Conservation (phyloP, 495 filamentous ascomycete species). For the Trypethelium eluteriae region DNA sequence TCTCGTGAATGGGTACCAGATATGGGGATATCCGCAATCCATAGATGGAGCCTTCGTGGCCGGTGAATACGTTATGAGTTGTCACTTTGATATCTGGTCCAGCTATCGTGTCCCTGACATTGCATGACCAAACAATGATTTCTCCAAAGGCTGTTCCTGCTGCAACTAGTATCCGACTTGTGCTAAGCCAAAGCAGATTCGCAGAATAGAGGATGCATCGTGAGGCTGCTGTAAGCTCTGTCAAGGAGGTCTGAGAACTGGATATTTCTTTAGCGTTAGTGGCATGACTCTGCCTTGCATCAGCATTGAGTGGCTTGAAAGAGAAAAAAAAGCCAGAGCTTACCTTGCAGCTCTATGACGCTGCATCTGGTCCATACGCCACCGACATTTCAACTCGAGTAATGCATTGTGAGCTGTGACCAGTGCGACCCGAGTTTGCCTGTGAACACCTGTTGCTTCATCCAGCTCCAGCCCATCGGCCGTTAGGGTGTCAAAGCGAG, state of each 20-base stretch:
- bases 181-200: constrained; percentile 53
- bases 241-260: constrained; percentile 22
- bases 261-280: constrained; percentile 17
- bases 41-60: constrained; percentile 92
- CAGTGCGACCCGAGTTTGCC: constrained; percentile 35
- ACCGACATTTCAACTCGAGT: constrained; percentile 29
- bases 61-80: constrained; percentile 66
- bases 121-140: constrained; percentile 78
- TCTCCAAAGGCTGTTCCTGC: constrained; percentile 92
- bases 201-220: constrained; percentile 85
- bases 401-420: constrained; percentile 83
- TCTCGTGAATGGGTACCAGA: constrained; percentile 38
- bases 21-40: constrained; percentile 68
- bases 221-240: constrained; percentile 56
- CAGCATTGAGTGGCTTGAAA: constrained; percentile 25
- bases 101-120: not conserved
- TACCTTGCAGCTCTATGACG: not conserved
- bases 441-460: constrained; percentile 20
- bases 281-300: not conserved
- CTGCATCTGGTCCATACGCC: not conserved
- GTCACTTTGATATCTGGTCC: constrained; percentile 25
- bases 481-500: constrained; percentile 42
- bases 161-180: constrained; percentile 59
- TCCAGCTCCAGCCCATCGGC: constrained; percentile 6
- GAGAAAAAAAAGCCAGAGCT: constrained; percentile 9